These are phyloP conservation scores for Hericium erinaceus DNA, from an alignment of 768 basidiomycete species.

Conservation along the genomic window DNA sequence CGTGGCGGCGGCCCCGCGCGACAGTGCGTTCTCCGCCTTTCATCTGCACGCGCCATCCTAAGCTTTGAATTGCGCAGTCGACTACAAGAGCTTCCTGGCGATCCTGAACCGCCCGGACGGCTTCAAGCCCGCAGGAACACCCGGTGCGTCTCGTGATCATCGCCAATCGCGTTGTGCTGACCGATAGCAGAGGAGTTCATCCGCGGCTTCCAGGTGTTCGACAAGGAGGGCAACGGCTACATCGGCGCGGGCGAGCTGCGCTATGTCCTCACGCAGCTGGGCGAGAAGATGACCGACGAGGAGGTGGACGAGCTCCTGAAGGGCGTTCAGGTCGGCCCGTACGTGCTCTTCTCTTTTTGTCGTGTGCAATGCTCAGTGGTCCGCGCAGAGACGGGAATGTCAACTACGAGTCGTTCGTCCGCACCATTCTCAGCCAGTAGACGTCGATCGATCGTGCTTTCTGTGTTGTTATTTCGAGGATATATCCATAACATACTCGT, in stretches of 20 bases:
- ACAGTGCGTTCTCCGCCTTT: conserved; percentile 41
- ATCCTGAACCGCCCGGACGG: conserved; percentile 95
- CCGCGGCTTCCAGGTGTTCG: conserved; percentile 98
- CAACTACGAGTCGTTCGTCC: conserved; percentile 95
- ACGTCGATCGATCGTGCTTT: not conserved
- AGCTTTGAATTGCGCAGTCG: conserved; percentile 41
- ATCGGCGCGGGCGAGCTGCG: conserved; percentile 88
- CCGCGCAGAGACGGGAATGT: conserved; percentile 81
- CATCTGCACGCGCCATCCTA: not conserved
- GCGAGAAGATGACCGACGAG: conserved; percentile 97
- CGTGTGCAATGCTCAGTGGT: not conserved
- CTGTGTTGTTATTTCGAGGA: not conserved
- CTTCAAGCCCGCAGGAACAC: conserved; percentile 94
- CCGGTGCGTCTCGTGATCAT: conserved; percentile 44
- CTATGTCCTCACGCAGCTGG: conserved; percentile 78
- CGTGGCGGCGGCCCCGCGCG: conserved; percentile 58
- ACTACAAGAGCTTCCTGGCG: conserved; percentile 84
- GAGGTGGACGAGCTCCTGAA: conserved; percentile 98
- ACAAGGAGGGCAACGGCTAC: conserved; percentile 89
- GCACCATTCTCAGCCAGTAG: conserved; percentile 86
- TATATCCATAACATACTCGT: not conserved
- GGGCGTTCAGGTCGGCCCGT: conserved; percentile 87
- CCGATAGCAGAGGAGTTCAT: conserved; percentile 83
- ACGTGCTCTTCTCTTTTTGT: conserved; percentile 25
- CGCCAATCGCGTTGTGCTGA: not conserved